Evolutionary conservation across 306 rosid genomes (phyloP), one percentile per base, ranked within the genome.

Genomic region (Sechiopsis laciniata): DNA sequence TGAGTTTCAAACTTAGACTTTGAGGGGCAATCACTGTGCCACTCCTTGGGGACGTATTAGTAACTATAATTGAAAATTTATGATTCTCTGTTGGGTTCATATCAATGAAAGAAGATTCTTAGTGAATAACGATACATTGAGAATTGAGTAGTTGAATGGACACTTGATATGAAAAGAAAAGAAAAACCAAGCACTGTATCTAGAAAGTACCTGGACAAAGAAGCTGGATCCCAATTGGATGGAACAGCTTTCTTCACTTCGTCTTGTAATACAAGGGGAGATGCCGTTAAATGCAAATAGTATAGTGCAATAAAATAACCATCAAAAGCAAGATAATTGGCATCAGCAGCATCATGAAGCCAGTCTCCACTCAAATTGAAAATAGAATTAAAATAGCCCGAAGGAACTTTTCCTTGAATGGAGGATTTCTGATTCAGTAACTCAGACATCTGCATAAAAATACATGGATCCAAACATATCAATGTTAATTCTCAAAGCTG

Each of bases 211-310:
- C 96, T 88, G 72, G 97, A 82, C 85, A 94, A 73, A 52, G 85
- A 77, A 16, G 98, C 96, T 14, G 98, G 98, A 84, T 94, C 96
- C 98, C 98, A 94, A 55, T 76, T 85, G 64, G 98, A 83, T 13
- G 98, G 98, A 81, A 94, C 98, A 50, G 96, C 79, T 78, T 84
- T 85, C 89, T 90, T 89, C 10, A 94, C 88, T 71, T 85, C 86
- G 62, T 90, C 93, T 70, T 78, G 85, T 60, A 94, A 79, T 55
- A 80, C 16, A 10, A 90, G 84, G 13, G 90, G 92, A 73, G 97
- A 84, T 20, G 91, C 85, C 7, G 90, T 90, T 59, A 90, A 87
- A 82, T 90, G 97, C 81, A 94, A 78, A 84, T 83, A 78, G 81
- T 83, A 88, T 66, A 94, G 81, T 13, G 98, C 88, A 78, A 94